Evolutionary conservation across 2,329 filamentous ascomycete species (phyloP).

Genomic region (Colletotrichum graminicola): DNA sequence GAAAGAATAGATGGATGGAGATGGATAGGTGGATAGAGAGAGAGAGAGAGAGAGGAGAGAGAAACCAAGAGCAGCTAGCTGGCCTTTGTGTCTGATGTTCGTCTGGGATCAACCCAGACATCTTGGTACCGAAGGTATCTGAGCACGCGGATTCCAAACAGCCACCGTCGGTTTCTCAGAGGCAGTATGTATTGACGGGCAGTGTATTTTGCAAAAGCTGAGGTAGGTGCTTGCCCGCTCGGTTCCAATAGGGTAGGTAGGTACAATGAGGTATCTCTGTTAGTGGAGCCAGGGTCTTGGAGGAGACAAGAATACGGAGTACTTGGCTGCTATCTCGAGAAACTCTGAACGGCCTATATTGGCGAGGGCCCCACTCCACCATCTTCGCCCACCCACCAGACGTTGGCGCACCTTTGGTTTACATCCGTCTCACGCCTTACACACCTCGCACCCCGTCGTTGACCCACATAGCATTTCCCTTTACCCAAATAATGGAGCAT

Average conservation of each 20-base stretch:
- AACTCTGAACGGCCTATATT: conserved; percentile 18
- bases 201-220: too few species aligned
- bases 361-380: conserved; percentile 23
- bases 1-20: too few species aligned
- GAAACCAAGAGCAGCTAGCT: neutral
- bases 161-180: neutral
- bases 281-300: neutral
- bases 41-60: too few species aligned
- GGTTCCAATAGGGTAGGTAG: neutral
- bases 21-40: too few species aligned
- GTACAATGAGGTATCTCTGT: conserved; percentile 3
- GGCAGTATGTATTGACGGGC: too few species aligned
- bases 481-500: neutral
- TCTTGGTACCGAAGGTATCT: neutral
- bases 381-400: conserved; percentile 18
- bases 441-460: neutral
- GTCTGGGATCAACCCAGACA: neutral
- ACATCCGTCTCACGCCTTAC: conserved; percentile 7
- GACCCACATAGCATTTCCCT: neutral
- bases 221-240: neutral
- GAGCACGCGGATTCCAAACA: too few species aligned
- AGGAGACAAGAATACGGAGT: neutral
- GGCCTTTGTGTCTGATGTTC: neutral
- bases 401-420: conserved; percentile 10
- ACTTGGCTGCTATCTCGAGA: neutral